These are phyloP conservation scores for Discostella pseudostelligera DNA, from an alignment of 108 stramenopile species.

Conservation along the genomic window DNA sequence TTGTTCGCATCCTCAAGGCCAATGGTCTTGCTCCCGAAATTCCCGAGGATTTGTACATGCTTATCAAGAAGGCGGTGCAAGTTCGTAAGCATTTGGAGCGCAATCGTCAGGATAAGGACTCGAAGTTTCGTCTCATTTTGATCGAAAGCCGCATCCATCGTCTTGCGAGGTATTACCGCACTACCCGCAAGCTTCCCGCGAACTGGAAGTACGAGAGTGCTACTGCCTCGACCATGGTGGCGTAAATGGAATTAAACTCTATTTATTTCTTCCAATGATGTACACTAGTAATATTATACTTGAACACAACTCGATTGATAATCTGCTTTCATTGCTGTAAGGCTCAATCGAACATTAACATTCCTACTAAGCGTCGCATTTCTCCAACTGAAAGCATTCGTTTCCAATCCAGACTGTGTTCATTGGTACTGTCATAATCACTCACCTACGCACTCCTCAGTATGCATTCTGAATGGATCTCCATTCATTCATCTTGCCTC, in stretches of 20 bases:
- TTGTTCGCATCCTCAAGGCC: slow-evolving; percentile 99
- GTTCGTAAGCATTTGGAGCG: slow-evolving; percentile 99
- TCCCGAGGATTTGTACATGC: slow-evolving; percentile 99
- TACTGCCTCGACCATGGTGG: slow-evolving; percentile 98
- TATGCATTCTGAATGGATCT: too few species aligned
- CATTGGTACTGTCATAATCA: too few species aligned
- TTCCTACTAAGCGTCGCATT: too few species aligned
- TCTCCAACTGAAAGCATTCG: too few species aligned
- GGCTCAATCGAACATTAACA: too few species aligned
- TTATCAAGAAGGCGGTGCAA: slow-evolving; percentile 99
- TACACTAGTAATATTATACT: too few species aligned
- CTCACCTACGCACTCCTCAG: too few species aligned
- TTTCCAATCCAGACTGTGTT: too few species aligned
- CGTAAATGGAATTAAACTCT: slow-evolving; percentile 58
- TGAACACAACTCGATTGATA: too few species aligned
- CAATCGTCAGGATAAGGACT: slow-evolving; percentile 99
- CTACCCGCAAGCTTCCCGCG: slow-evolving; percentile 97
- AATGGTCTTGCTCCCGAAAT: slow-evolving; percentile 99
- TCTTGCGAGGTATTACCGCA: slow-evolving; percentile 98
- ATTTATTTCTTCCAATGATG: too few species aligned
- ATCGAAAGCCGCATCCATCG: slow-evolving; percentile 99
- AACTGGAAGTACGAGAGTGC: slow-evolving; percentile 99
- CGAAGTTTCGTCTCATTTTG: slow-evolving; percentile 99
- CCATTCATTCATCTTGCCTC: too few species aligned
- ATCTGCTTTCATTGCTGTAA: too few species aligned